Evolutionary conservation across 345 rosid genomes (phyloP).

Genomic region (Citrus sp.): DNA sequence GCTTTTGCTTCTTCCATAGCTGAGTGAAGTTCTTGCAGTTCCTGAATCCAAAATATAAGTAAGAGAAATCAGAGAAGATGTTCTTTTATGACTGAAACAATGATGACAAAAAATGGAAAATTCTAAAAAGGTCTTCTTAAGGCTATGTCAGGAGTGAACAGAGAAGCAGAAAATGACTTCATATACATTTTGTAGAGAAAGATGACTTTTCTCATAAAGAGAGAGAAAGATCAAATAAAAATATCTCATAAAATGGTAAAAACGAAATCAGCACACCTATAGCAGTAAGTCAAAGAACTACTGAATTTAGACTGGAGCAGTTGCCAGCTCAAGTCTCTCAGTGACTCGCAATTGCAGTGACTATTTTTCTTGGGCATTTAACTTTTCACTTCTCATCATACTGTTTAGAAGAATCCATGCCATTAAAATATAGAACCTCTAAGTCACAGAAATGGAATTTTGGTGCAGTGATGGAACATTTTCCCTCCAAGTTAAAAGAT

Average conservation of each 20-base stretch:
- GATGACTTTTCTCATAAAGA: background rate
- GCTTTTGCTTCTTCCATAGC: conserved; percentile 97
- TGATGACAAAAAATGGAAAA: background rate
- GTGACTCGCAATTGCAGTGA: background rate
- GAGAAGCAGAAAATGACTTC: background rate
- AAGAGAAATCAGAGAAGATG: background rate
- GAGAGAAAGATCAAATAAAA: background rate
- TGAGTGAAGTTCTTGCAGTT: conserved; percentile 87
- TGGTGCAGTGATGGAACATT: background rate
- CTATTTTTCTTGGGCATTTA: too few relatives aligned
- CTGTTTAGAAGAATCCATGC: background rate
- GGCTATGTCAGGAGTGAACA: background rate
- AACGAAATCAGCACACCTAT: background rate
- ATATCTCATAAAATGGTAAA: background rate
- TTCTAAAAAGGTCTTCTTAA: background rate
- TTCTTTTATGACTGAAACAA: background rate
- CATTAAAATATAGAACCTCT: background rate
- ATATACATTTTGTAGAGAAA: background rate
- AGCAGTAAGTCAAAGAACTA: background rate
- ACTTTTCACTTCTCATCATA: too few relatives aligned
- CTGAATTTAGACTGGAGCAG: background rate
- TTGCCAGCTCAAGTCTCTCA: background rate
- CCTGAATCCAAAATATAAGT: conserved; percentile 39
- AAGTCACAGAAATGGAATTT: too few relatives aligned
- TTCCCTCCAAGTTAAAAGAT: background rate